Evolutionary conservation across 2,329 filamentous ascomycete genomes (phyloP).

Genomic region (Monosporascus ibericus): DNA sequence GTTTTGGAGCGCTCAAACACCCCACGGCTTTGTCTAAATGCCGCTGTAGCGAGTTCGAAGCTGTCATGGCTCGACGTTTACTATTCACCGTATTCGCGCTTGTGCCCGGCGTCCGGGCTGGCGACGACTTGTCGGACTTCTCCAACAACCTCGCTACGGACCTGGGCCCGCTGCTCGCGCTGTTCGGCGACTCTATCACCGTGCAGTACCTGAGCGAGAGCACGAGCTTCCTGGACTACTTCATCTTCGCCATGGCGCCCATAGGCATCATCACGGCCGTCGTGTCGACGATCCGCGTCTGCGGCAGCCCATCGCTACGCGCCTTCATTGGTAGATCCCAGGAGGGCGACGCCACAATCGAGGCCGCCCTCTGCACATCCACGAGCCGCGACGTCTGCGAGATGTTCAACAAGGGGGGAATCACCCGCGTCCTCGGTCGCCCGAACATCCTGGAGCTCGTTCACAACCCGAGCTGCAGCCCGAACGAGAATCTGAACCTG

Average conservation of each 20-base stretch:
- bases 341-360: constrained; percentile 25
- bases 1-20: no score
- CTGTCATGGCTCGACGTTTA: background rate
- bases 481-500: background rate
- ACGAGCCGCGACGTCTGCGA: constrained; percentile 33
- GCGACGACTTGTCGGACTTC: constrained; percentile 16
- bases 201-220: constrained; percentile 23
- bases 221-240: constrained; percentile 21
- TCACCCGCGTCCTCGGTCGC: constrained; percentile 27
- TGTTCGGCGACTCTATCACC: constrained; percentile 29
- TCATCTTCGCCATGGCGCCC: constrained; percentile 29
- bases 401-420: constrained; percentile 26
- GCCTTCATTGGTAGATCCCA: constrained; percentile 33
- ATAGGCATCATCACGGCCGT: constrained; percentile 34
- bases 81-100: background rate
- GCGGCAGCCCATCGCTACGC: constrained; percentile 20
- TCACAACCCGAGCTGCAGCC: background rate
- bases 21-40: no score
- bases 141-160: constrained; percentile 30
- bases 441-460: constrained; percentile 27
- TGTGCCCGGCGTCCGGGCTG: background rate
- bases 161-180: constrained; percentile 25
- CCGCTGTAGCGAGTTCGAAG: background rate
- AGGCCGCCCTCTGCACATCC: constrained; percentile 34
- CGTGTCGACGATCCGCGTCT: constrained; percentile 20